Evolutionary conservation across 176 grass and related monocot species (phyloP).

Genomic region (Alopecurus myosuroides): DNA sequence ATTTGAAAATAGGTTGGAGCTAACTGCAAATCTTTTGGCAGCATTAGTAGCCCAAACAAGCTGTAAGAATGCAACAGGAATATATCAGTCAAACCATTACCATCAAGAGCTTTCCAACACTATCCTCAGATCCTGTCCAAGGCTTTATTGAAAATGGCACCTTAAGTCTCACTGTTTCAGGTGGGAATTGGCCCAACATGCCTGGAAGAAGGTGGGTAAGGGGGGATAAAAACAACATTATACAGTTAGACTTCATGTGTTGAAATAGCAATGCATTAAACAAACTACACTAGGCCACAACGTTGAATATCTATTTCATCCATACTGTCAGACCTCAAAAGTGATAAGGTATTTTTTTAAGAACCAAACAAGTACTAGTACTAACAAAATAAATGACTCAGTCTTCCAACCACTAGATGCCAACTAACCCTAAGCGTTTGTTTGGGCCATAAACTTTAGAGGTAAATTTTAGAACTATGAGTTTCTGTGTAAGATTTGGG

Average conservation of each 20-base stretch:
- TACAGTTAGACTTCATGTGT: not conserved
- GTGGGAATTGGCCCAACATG: constrained; percentile 79
- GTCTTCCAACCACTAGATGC: not conserved
- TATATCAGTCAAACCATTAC: constrained; percentile 37
- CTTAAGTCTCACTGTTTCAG: constrained; percentile 58
- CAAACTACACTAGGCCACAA: not conserved
- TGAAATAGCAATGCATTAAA: constrained; percentile 1
- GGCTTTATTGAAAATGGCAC: constrained; percentile 66
- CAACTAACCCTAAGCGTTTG: not conserved
- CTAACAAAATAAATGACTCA: not conserved
- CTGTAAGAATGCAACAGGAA: constrained; percentile 22
- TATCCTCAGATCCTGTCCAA: constrained; percentile 80
- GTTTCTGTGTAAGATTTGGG: not conserved
- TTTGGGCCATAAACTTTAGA: not conserved
- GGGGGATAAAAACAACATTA: constrained; percentile 8
- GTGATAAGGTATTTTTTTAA: not conserved
- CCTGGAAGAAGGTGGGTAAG: constrained; percentile 24
- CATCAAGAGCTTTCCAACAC: constrained; percentile 92
- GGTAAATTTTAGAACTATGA: not conserved
- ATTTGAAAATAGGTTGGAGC: constrained; percentile 3
- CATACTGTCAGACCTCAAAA: not conserved
- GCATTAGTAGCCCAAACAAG: not conserved
- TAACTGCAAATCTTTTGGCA: not conserved
- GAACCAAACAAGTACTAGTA: not conserved
- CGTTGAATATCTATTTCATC: not conserved